Base-by-base conservation (phyloP, 495 filamentous ascomycete genomes). In the Melanomma pulvis-pyrius region DNA sequence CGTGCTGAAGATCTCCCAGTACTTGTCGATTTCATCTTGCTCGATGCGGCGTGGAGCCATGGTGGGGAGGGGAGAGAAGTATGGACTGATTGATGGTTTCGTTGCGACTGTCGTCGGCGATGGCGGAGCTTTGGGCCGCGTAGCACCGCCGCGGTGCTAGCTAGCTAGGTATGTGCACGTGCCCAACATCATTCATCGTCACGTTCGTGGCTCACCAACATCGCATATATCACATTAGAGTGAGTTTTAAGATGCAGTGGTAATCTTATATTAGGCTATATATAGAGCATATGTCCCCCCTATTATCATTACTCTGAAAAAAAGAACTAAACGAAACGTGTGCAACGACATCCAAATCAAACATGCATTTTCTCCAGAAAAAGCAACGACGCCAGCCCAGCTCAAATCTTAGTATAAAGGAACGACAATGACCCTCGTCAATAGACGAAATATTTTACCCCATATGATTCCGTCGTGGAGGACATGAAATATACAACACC, bases 1-100 rank as follows among this genome's bases (percentile, higher is more conserved):
- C 36, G 92, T 87, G 59, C 90, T 83, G 80, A 98, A 98, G 78
- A 98, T 98, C 81, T 98, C 96, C 94, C 94, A 98, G 80, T 98
- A 98, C 61, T 93, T 92, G 74, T 97, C 92, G 72, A 98, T 90
- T 77, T 98, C 96, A 81, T 90, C 90, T 75, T 94, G 88, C 72
- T 97, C 93, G 77, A 98, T 98, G 71, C 87, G 87, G 77, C 91
- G 90, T 71, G 79, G 80, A 13, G 92, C 86, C 73, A 74, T 74
- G 44, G 59, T 63, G 47, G 19, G 29, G 39, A 44, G 17, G 13
- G 39, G 39, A 44, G 9, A 44, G 17, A n/a, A 6, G 39, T 44
- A 15, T 6, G 17, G 39, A 44, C 8, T 44, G 30, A 34, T 4
- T 44, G 3, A 15, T 17, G 4, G 9, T 3, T n/a, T 3, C 17